These are phyloP conservation scores for Hypocreales sp. DNA, from an alignment of 2,329 filamentous ascomycete genomes.

Conservation along the genomic window DNA sequence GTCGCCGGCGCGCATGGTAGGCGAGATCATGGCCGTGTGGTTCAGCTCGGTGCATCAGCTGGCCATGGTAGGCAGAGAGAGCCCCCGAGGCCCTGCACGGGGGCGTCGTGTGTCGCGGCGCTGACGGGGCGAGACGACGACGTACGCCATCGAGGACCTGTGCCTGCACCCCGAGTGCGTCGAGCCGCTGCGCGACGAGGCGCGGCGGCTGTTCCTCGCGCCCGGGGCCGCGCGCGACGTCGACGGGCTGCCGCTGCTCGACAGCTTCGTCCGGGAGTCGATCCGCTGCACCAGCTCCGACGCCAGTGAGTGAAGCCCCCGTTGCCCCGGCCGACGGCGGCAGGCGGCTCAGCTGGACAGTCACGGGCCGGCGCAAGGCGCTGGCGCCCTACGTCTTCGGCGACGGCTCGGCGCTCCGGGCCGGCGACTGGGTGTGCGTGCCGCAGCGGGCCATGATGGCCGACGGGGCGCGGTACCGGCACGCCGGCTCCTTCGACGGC, in stretches of 20 bases:
- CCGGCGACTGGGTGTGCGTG: not conserved
- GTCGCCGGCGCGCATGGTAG: slow-evolving; percentile 1
- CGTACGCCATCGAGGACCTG: too few species aligned
- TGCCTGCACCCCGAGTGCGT: too few species aligned
- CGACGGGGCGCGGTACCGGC: not conserved
- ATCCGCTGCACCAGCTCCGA: slow-evolving; percentile 1
- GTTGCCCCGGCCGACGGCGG: too few species aligned
- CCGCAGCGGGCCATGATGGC: slow-evolving; percentile 1
- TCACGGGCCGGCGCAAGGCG: slow-evolving; percentile 2
- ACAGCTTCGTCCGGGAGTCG: slow-evolving; percentile 5
- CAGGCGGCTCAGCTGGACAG: too few species aligned
- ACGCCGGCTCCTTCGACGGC: slow-evolving; percentile 2
- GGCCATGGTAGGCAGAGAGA: slow-evolving; percentile 3
- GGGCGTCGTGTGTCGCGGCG: too few species aligned
- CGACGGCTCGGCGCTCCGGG: slow-evolving; percentile 1
- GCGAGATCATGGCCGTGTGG: slow-evolving; percentile 5
- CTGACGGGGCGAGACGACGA: too few species aligned
- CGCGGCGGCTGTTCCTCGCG: too few species aligned
- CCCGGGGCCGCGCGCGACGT: too few species aligned
- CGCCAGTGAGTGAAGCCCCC: slow-evolving; percentile 1
- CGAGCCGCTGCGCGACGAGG: too few species aligned
- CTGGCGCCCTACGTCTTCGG: slow-evolving; percentile 1
- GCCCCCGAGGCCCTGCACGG: too few species aligned
- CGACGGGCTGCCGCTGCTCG: slow-evolving; percentile 2
- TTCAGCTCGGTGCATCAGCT: slow-evolving; percentile 4